These are phyloP conservation scores for Neophaeococcomyces aloes DNA, from an alignment of 2,329 filamentous ascomycete genomes.

Conservation along the genomic window DNA sequence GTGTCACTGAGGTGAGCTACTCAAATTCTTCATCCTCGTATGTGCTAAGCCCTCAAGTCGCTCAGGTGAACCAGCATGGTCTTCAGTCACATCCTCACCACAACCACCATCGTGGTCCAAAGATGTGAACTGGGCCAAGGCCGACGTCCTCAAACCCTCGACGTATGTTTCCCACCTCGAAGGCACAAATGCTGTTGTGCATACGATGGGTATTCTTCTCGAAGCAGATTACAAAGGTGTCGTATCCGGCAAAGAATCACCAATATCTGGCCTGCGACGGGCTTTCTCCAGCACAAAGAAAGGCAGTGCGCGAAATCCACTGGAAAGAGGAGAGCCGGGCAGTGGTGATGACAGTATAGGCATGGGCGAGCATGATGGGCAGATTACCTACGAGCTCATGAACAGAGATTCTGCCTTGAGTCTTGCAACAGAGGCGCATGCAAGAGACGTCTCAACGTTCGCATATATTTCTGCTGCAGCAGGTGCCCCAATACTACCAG, in stretches of 20 bases:
- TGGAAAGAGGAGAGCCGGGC: conserved; percentile 47
- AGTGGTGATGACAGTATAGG: conserved; percentile 41
- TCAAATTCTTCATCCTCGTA: conserved; percentile 13
- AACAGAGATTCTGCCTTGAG: conserved; percentile 70
- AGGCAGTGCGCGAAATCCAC: conserved; percentile 56
- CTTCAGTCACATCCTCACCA: conserved; percentile 59
- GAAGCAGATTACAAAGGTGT: conserved; percentile 98
- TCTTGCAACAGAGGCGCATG: conserved; percentile 64
- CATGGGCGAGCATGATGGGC: conserved; percentile 56
- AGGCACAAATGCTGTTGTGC: conserved; percentile 74
- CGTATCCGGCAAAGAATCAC: conserved; percentile 69
- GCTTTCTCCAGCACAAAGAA: conserved; percentile 60
- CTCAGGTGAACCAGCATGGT: conserved; percentile 82
- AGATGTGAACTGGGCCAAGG: conserved; percentile 75
- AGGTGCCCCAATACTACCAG: conserved; percentile 73
- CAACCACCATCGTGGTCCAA: conserved; percentile 69
- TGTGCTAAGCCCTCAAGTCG: conserved; percentile 47
- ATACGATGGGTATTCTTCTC: conserved; percentile 89
- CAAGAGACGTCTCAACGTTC: conserved; percentile 57
- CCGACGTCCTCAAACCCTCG: conserved; percentile 71
- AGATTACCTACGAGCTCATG: conserved; percentile 94
- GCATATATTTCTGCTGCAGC: conserved; percentile 81
- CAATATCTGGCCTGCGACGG: conserved; percentile 64
- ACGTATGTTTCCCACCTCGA: conserved; percentile 69
- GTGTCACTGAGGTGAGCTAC: conserved; percentile 69